Evolutionary conservation across 768 basidiomycete genomes (phyloP), one percentile per base, ranked within the genome.

Genomic region (Hysterangium stoloniferum): DNA sequence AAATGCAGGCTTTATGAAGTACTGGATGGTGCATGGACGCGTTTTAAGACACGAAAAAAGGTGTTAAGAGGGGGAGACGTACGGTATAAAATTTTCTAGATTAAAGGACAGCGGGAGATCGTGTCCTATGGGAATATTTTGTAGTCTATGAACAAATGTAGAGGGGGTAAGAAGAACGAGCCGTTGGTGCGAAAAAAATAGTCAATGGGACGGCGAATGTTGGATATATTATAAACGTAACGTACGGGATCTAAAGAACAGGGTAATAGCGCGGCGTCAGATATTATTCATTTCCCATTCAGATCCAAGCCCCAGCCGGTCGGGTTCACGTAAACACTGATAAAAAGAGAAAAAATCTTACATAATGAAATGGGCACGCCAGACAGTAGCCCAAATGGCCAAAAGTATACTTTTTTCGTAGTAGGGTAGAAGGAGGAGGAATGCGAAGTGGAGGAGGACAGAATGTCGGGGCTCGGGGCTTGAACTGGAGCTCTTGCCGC

Each of bases 321-420:
- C 22, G 25, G n/a, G n/a, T n/a, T 24, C 42, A 27, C 42, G 19
- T 25, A 3, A 7, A 20, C 19, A 9, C n/a, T 17, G 44, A 31
- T 13, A 45, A 15, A 4, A 45, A 29, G 27, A 45, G 15, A 31
- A 45, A 4, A 15, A 13, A 15, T 2, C 27, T 24, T 22, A 28
- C 27, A 45, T 31, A 45, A 25, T 41, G 49, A 22, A 29, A 27
- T 28, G 57, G 48, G 56, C 31, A 34, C 35, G 56, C 61, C 62
- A 69, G 60, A 60, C 58, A 68, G 64, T 69, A 68, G 58, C 65
- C 64, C 62, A 54, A 57, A 61, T n/a, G n/a, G n/a, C n/a, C n/a
- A 55, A 54, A 57, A 59, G 45, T 33, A 29, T 40, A 51, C 49
- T 51, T 51, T 51, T 51, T 32, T n/a, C n/a, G n/a, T n/a, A 27